phyloP scores from a whole-genome alignment of 305 asterid species.

The Salvia sclarea region DNA sequence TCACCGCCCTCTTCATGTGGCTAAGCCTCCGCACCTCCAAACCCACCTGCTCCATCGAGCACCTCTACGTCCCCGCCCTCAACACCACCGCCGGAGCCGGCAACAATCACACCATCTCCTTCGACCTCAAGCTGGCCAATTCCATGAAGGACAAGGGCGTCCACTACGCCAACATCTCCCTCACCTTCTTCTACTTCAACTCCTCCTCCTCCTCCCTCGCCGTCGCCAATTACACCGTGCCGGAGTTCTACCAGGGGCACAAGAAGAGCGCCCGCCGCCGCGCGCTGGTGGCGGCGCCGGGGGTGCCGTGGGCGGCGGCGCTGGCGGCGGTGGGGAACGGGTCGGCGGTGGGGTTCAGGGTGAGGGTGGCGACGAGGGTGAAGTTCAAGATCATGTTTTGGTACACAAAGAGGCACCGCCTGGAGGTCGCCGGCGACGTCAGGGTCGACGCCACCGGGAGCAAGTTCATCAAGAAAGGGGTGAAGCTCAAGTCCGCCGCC shows the following conservation, averaged over 20 bases:
- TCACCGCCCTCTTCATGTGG: constrained; percentile 74
- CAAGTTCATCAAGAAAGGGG: constrained; percentile 22
- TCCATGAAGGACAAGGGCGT: constrained; percentile 62
- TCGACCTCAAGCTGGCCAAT: constrained; percentile 54
- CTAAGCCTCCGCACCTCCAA: constrained; percentile 58
- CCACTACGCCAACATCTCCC: constrained; percentile 36
- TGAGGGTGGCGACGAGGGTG: constrained; percentile 43
- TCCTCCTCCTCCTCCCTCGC: constrained; percentile 30
- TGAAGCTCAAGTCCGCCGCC: constrained; percentile 33
- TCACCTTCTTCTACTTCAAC: constrained; percentile 35
- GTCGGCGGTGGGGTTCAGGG: constrained; percentile 35
- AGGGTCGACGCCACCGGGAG: constrained; percentile 32
- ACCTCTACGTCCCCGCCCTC: constrained; percentile 49
- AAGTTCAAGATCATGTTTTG: constrained; percentile 44
- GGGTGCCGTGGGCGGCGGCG: constrained; percentile 49
- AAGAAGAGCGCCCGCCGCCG: constrained; percentile 36
- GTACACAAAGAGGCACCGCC: constrained; percentile 28
- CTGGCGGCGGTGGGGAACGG: constrained; percentile 34
- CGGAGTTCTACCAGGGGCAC: constrained; percentile 57
- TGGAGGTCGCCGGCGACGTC: constrained; percentile 38
- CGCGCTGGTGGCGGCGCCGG: constrained; percentile 6
- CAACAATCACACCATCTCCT: constrained; percentile 38
- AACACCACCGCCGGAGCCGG: constrained; percentile 34
- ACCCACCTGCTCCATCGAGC: constrained; percentile 46
- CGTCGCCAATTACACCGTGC: constrained; percentile 40